phyloP scores from a whole-genome alignment of 2,329 filamentous ascomycete genomes.

The Penicillium hordei region DNA sequence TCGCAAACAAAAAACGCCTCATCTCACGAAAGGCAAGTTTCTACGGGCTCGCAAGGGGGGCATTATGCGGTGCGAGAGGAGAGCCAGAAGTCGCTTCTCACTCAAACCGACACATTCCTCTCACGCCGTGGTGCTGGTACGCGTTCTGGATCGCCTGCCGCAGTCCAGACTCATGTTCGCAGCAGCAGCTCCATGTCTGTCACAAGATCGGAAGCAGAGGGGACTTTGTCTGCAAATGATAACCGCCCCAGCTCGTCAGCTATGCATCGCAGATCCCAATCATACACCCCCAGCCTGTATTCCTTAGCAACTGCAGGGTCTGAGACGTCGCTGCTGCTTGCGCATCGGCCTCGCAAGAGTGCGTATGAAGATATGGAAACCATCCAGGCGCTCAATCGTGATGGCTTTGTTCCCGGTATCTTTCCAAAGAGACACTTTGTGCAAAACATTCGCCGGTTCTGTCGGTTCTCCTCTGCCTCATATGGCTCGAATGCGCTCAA shows the following conservation, averaged over 20 bases:
- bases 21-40: conserved; percentile 14
- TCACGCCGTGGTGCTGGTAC: conserved; percentile 37
- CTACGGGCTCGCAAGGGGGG: conserved; percentile 25
- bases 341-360: conserved; percentile 43
- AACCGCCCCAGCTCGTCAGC: conserved; percentile 31
- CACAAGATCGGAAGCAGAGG: conserved; percentile 44
- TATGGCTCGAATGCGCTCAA: conserved; percentile 49
- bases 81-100: conserved; percentile 41
- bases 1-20: conserved; percentile 23
- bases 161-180: conserved; percentile 43
- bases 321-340: conserved; percentile 47
- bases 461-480: conserved; percentile 49
- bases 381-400: conserved; percentile 44
- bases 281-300: conserved; percentile 47
- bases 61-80: conserved; percentile 41
- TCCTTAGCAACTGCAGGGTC: conserved; percentile 47
- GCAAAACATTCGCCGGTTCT: conserved; percentile 48
- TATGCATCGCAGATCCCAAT: conserved; percentile 37
- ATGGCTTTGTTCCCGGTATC: conserved; percentile 47
- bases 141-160: conserved; percentile 40
- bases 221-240: conserved; percentile 34
- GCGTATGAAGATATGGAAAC: conserved; percentile 49
- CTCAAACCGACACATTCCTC: conserved; percentile 47
- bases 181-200: conserved; percentile 46
- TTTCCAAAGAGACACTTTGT: conserved; percentile 49